These are phyloP conservation scores for Neurospora tetraspora DNA, from an alignment of 495 filamentous ascomycete genomes.

Conservation along the genomic window DNA sequence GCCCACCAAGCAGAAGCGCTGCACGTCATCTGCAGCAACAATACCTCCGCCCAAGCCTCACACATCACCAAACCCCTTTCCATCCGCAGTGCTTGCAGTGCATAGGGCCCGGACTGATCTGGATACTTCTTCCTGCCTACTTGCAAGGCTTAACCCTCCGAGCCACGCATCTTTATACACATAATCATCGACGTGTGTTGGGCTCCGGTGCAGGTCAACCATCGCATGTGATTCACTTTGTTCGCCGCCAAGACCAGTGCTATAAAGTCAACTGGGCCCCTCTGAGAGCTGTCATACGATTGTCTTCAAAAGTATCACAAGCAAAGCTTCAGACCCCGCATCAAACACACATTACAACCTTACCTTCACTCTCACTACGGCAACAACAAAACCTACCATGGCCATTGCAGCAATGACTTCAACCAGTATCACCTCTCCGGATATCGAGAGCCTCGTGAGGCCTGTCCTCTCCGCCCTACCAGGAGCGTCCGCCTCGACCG, in stretches of 20 bases:
- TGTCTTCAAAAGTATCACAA: background rate
- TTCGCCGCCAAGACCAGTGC: background rate
- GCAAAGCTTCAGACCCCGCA: background rate
- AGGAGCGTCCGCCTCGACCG: conserved; percentile 66
- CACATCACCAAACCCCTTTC: background rate
- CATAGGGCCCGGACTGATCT: background rate
- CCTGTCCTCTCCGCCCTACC: conserved; percentile 81
- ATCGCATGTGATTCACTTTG: background rate
- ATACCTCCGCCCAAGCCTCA: background rate
- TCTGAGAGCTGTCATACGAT: background rate
- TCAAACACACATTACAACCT: background rate
- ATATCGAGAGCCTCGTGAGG: conserved; percentile 53
- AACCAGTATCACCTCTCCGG: conserved; percentile 47
- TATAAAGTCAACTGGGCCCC: background rate
- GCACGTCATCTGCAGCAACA: background rate
- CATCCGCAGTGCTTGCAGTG: background rate
- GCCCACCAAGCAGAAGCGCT: background rate
- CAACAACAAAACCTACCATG: background rate
- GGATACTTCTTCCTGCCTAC: background rate
- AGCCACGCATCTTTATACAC: background rate
- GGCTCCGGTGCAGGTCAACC: background rate
- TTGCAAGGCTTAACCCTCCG: background rate
- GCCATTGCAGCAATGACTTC: conserved; percentile 19
- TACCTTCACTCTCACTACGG: background rate
- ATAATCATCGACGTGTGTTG: background rate